Evolutionary conservation across 768 basidiomycete genomes (phyloP).

Genomic region (Tulasnella calospora): DNA sequence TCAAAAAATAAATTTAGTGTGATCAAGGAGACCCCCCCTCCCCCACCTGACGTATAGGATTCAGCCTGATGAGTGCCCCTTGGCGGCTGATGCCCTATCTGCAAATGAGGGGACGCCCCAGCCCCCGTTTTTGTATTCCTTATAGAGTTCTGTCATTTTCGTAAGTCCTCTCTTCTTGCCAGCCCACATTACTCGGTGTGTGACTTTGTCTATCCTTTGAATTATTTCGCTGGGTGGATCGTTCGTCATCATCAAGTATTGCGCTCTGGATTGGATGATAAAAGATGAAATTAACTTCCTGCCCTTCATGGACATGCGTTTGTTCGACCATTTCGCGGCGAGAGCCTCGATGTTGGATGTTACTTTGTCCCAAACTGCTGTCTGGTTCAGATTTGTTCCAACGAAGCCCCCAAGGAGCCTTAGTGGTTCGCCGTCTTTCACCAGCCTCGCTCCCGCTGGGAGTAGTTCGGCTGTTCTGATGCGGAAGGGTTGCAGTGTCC

Average conservation of each 20-base stretch:
- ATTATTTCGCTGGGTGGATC: neutral
- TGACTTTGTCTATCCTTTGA: neutral
- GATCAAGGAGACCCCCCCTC: too few relatives aligned
- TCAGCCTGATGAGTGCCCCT: too few relatives aligned
- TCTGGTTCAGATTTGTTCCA: slow-evolving; percentile 27
- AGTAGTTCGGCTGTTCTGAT: neutral
- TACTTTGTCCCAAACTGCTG: slow-evolving; percentile 10
- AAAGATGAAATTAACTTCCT: neutral
- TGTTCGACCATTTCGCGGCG: neutral
- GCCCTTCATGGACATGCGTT: neutral
- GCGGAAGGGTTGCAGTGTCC: too few relatives aligned
- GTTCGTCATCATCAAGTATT: neutral
- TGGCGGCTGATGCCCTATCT: neutral
- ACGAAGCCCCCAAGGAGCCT: slow-evolving; percentile 30
- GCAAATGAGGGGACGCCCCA: neutral
- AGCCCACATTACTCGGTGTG: neutral
- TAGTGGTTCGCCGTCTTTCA: slow-evolving; percentile 12
- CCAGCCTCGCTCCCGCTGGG: neutral
- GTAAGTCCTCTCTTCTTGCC: neutral
- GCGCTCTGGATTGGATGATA: neutral
- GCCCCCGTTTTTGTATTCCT: neutral
- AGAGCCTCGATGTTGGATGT: neutral
- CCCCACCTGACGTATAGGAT: too few relatives aligned
- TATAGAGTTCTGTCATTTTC: neutral
- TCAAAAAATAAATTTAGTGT: too few relatives aligned